Conservation (phyloP, 164 flowering plant species). For the grape (Vitis vinifera) region DNA sequence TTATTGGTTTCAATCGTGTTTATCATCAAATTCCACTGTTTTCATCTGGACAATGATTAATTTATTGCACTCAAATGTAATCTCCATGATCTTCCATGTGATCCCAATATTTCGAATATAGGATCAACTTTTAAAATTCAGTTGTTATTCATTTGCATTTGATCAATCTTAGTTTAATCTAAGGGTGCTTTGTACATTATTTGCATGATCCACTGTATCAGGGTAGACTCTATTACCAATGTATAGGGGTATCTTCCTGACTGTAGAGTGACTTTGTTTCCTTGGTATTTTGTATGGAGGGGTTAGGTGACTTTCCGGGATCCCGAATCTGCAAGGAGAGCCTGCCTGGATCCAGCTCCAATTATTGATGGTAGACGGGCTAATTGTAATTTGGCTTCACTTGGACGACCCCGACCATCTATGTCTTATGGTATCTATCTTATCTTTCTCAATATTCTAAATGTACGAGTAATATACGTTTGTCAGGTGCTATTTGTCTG, state of each 20-base stretch:
- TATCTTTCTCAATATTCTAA: too few relatives aligned
- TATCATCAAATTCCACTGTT: background rate
- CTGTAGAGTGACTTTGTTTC: constrained; percentile 40
- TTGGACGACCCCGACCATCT: constrained; percentile 80
- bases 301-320: constrained; percentile 95
- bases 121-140: too few relatives aligned
- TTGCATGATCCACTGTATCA: background rate
- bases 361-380: constrained; percentile 88
- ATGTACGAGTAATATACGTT: too few relatives aligned
- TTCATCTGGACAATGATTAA: background rate
- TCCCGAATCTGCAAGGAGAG: constrained; percentile 87
- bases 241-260: background rate
- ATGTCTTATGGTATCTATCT: constrained; percentile 46
- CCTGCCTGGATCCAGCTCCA: constrained; percentile 86
- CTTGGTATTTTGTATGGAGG: constrained; percentile 51
- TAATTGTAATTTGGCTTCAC: constrained; percentile 94
- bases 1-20: constrained; percentile 1
- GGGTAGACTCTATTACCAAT: background rate
- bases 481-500: too few relatives aligned
- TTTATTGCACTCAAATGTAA: background rate
- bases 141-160: background rate
- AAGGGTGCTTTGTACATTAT: background rate
- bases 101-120: too few relatives aligned
- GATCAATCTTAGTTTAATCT: constrained; percentile 5
- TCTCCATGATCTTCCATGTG: background rate